phyloP scores from a whole-genome alignment of 1,284 basidiomycete species.

The Austropuccinia psidii region DNA sequence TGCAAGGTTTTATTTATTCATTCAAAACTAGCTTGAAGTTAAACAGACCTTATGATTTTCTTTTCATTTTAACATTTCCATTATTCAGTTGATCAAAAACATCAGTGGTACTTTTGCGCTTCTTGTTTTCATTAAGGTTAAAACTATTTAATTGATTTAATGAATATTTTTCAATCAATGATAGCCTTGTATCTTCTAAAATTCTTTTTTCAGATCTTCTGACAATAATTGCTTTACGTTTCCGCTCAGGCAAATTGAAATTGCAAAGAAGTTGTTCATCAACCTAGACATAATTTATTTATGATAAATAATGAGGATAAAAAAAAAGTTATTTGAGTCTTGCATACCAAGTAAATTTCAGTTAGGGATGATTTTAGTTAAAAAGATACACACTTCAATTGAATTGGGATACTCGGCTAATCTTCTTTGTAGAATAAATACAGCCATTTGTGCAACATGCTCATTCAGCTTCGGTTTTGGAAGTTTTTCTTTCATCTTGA shows the following conservation, averaged over 20 bases:
- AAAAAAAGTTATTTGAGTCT: conserved; percentile 13
- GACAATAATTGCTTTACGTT: conserved; percentile 62
- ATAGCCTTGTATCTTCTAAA: no score
- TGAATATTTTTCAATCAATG: no score
- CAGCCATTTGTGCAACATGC: conserved; percentile 42
- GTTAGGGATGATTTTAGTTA: conserved; percentile 25
- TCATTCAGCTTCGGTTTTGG: conserved; percentile 65
- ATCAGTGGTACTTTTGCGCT: no score
- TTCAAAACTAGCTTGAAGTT: no score
- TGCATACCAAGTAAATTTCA: conserved; percentile 30
- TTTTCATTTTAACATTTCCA: no score
- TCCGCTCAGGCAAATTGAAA: conserved; percentile 49
- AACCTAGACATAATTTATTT: conserved; percentile 49
- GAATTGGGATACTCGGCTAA: conserved; percentile 57
- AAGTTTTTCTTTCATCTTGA: conserved; percentile 61
- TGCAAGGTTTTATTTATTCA: no score
- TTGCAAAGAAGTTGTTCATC: conserved; percentile 52
- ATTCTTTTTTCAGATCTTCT: conserved; percentile 73
- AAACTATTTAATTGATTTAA: no score
- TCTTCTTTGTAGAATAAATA: conserved; percentile 54
- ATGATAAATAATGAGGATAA: conserved; percentile 36
- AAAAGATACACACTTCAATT: conserved; percentile 50
- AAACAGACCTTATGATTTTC: no score
- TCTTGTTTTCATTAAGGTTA: no score
- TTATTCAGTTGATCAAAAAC: no score